Percentiles rank a stretch among this genome's conserved stretches.
phyloP scores from a whole-genome alignment of 805 yeast genomes.

The Vanderwaltozyma tropicalis region DNA sequence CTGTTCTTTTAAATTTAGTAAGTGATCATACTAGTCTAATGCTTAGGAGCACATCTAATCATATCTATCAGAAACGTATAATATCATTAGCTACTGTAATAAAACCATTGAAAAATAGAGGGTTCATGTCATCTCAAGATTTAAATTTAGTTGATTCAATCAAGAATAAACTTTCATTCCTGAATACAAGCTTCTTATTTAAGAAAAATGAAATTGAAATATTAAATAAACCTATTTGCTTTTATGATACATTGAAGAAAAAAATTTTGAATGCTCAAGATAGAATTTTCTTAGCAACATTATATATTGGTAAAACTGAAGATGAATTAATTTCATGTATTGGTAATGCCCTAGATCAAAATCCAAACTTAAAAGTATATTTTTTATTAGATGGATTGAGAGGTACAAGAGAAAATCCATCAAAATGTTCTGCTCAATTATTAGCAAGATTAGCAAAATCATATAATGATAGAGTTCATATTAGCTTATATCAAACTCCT shows the following conservation, averaged over 20 bases:
- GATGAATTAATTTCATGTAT: constrained; percentile 60
- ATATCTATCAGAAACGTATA: no score
- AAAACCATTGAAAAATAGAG: no score
- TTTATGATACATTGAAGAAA: constrained; percentile 52
- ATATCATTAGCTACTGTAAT: no score
- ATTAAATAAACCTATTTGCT: constrained; percentile 55
- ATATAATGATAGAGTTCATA: constrained; percentile 58
- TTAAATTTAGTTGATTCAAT: background rate
- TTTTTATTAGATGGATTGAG: constrained; percentile 80
- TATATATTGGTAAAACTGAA: constrained; percentile 80
- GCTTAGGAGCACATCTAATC: no score
- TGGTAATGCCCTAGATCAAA: constrained; percentile 45
- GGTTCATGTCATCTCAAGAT: no score
- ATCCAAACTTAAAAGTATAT: constrained; percentile 54
- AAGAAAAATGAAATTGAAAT: constrained; percentile 48
- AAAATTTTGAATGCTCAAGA: constrained; percentile 53
- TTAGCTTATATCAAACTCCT: constrained; percentile 86
- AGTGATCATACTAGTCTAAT: no score
- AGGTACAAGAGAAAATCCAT: constrained; percentile 89
- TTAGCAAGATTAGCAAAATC: constrained; percentile 56
- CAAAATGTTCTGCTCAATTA: constrained; percentile 63
- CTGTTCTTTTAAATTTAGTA: no score
- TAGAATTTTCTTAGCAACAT: constrained; percentile 70
- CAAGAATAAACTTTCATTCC: background rate
- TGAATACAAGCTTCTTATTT: constrained; percentile 42